Conservation (phyloP, 192 early-diverging fungal genomes). For the Umbelopsis vinacea region DNA sequence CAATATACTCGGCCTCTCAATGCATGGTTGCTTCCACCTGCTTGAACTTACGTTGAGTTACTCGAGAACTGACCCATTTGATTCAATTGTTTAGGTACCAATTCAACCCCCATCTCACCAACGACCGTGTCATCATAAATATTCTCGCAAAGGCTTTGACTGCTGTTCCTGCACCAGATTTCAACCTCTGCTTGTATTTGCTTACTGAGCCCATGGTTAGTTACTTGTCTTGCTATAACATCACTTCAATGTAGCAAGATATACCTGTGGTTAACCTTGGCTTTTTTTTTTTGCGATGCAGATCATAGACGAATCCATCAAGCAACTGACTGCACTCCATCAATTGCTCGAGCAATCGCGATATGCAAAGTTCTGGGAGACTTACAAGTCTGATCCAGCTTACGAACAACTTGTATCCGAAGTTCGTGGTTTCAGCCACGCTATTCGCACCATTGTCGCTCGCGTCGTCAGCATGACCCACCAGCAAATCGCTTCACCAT, state of each 20-base stretch:
- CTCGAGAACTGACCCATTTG: not conserved
- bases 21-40: no score
- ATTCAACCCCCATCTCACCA: constrained; percentile 83
- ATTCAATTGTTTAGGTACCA: constrained; percentile 68
- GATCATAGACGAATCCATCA: constrained; percentile 51
- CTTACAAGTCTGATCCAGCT: constrained; percentile 55
- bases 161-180: constrained; percentile 84
- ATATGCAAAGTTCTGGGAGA: constrained; percentile 77
- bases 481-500: constrained; percentile 72
- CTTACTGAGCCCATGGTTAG: constrained; percentile 74
- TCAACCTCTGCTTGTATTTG: constrained; percentile 88
- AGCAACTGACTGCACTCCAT: constrained; percentile 72
- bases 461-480: constrained; percentile 77
- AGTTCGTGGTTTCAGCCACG: constrained; percentile 72
- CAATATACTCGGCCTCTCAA: no score
- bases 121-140: constrained; percentile 69
- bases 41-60: no score
- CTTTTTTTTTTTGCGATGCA: constrained; percentile 16
- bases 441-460: constrained; percentile 77
- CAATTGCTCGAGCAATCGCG: constrained; percentile 77
- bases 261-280: not conserved
- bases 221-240: not conserved
- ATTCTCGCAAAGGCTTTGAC: constrained; percentile 85
- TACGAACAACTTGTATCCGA: constrained; percentile 63
- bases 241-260: no score